Conservation (phyloP, 2,329 filamentous ascomycete species). For the Calonectria pseudoreteaudii region DNA sequence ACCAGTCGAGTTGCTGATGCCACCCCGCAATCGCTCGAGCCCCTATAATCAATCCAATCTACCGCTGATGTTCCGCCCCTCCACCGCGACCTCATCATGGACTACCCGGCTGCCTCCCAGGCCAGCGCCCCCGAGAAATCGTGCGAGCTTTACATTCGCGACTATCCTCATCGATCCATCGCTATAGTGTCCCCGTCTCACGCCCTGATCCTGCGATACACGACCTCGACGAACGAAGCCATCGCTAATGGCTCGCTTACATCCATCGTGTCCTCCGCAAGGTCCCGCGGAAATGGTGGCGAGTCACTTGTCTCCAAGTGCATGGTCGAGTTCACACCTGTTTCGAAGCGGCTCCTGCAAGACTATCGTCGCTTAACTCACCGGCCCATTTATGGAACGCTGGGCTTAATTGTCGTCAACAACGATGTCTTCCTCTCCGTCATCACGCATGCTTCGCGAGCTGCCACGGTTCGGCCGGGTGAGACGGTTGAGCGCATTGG, state of each 20-base stretch:
- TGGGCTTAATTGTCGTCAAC: conserved; percentile 87
- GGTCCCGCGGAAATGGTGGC: conserved; percentile 55
- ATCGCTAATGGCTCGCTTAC: conserved; percentile 69
- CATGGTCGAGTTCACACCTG: conserved; percentile 86
- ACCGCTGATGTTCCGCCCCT: conserved; percentile 23
- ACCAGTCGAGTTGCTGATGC: conserved; percentile 27
- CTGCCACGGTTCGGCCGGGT: conserved; percentile 85
- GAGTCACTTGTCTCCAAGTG: conserved; percentile 70
- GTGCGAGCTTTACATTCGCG: conserved; percentile 85
- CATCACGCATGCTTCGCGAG: conserved; percentile 81
- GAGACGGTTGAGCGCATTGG: conserved; percentile 91
- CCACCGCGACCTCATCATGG: conserved; percentile 54
- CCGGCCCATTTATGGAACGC: conserved; percentile 82
- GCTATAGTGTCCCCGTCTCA: conserved; percentile 84
- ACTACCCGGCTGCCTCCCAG: conserved; percentile 59
- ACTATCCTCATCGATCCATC: conserved; percentile 88
- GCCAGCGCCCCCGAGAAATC: conserved; percentile 67
- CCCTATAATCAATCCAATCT: conserved; percentile 24
- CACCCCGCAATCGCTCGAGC: conserved; percentile 22
- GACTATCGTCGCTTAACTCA: conserved; percentile 83
- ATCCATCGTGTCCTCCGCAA: conserved; percentile 62
- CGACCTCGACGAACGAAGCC: conserved; percentile 70
- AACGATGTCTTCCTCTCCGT: conserved; percentile 92
- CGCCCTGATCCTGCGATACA: conserved; percentile 87
- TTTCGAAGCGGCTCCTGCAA: conserved; percentile 73